Percentiles rank a stretch among this genome's conserved stretches.
Evolutionary conservation across 306 rosid genomes (phyloP).

Genomic region (Cicer chorassanicum): DNA sequence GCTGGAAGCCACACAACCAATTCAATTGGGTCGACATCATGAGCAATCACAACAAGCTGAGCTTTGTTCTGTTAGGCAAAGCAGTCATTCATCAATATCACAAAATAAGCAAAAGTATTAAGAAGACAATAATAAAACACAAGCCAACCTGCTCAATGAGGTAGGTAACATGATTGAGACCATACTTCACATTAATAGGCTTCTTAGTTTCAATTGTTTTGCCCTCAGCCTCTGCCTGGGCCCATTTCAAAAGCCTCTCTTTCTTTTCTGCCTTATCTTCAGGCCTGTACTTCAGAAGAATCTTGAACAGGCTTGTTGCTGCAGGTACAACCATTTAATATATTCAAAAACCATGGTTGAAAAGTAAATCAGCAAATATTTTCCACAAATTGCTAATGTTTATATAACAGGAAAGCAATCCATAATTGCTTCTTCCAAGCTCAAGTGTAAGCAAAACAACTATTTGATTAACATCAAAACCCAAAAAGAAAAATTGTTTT

Average conservation of each 20-base stretch:
- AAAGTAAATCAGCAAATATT: neutral
- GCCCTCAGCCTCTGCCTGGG: conserved; percentile 74
- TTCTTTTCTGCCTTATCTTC: conserved; percentile 80
- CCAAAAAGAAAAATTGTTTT: neutral
- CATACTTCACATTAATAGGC: conserved; percentile 74
- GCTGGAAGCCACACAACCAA: conserved; percentile 92
- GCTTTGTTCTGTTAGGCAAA: conserved; percentile 68
- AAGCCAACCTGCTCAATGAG: conserved; percentile 71
- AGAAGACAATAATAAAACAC: neutral
- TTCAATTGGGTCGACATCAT: conserved; percentile 83
- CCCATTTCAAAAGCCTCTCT: conserved; percentile 74
- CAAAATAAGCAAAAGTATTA: too few relatives aligned
- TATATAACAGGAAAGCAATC: neutral
- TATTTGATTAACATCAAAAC: neutral
- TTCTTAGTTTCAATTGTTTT: conserved; percentile 69
- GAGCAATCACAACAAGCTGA: conserved; percentile 84
- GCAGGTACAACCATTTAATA: neutral
- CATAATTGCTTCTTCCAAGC: too few relatives aligned
- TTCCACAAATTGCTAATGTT: too few relatives aligned
- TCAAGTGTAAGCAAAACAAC: neutral
- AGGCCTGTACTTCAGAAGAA: conserved; percentile 77
- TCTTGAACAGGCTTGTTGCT: conserved; percentile 78
- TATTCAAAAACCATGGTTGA: neutral
- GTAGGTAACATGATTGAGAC: conserved; percentile 82
- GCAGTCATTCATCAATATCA: neutral